These are phyloP conservation scores for Phytophthora palmivora DNA, from an alignment of 352 stramenopile species.

Conservation along the genomic window DNA sequence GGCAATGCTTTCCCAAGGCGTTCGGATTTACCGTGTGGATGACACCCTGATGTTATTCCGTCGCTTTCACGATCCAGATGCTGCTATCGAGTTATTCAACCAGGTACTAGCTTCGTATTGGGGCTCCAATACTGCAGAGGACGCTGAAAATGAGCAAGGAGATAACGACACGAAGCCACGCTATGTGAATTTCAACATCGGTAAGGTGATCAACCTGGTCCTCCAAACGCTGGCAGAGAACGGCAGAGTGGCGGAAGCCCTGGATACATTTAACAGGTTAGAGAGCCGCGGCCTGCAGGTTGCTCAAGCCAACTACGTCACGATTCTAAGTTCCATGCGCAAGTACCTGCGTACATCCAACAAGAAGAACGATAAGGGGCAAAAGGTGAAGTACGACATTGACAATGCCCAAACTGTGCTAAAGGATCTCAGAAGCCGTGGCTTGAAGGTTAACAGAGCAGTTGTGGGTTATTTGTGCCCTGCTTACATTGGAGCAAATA, in stretches of 20 bases:
- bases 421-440: constrained; percentile 47
- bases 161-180: constrained; percentile 16
- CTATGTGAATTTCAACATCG: constrained; percentile 54
- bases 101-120: constrained; percentile 52
- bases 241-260: constrained; percentile 40
- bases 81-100: constrained; percentile 48
- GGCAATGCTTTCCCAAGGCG: constrained; percentile 56
- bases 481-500: constrained; percentile 49
- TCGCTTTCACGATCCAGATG: constrained; percentile 54
- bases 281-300: constrained; percentile 39
- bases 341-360: constrained; percentile 27
- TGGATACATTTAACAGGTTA: constrained; percentile 45
- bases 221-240: constrained; percentile 60
- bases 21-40: constrained; percentile 55
- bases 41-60: constrained; percentile 55
- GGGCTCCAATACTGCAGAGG: constrained; percentile 11
- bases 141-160: constrained; percentile 2
- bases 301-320: constrained; percentile 50
- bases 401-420: constrained; percentile 48
- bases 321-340: constrained; percentile 59
- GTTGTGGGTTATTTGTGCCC: constrained; percentile 56
- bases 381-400: constrained; percentile 47
- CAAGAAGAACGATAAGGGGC: constrained; percentile 26
- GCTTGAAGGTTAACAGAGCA: constrained; percentile 47
- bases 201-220: constrained; percentile 53